phyloP scores from a whole-genome alignment of 345 rosid species.

The Camelina neglecta region DNA sequence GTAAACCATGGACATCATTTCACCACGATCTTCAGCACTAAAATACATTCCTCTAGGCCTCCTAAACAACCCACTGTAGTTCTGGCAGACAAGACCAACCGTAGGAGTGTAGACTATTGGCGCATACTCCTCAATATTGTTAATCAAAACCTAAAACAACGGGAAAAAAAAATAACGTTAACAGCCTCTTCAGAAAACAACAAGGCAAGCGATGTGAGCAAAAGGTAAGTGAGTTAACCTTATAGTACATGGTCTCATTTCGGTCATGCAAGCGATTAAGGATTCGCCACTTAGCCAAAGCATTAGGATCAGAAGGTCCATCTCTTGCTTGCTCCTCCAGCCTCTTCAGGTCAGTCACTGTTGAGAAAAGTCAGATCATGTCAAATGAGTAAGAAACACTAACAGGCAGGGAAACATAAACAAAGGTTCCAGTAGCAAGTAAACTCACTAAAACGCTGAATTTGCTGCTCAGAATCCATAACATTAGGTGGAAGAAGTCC shows the following conservation, averaged over 20 bases:
- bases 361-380: constrained; percentile 21
- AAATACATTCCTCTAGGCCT: constrained; percentile 99
- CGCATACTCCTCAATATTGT: constrained; percentile 93
- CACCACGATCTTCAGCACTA: constrained; percentile 94
- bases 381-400: background rate
- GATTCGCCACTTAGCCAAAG: constrained; percentile 94
- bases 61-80: constrained; percentile 94
- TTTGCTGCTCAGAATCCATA: constrained; percentile 87
- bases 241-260: constrained; percentile 95
- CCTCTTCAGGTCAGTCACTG: constrained; percentile 95
- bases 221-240: constrained; percentile 46
- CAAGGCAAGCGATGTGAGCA: background rate
- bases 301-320: constrained; percentile 93
- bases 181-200: background rate
- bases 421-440: too few relatives aligned
- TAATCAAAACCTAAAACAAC: constrained; percentile 67
- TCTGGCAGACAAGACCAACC: constrained; percentile 96
- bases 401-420: too few relatives aligned
- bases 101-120: constrained; percentile 97
- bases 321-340: constrained; percentile 89
- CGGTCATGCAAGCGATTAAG: constrained; percentile 94
- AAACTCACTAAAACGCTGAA: constrained; percentile 84
- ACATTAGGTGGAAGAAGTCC: constrained; percentile 95
- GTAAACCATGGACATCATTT: constrained; percentile 99
- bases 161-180: background rate